Percentiles rank a stretch among this genome's conserved stretches.
These are phyloP conservation scores for Trypanosoma mega DNA, from an alignment of 208 protist genomes.

Conservation along the genomic window DNA sequence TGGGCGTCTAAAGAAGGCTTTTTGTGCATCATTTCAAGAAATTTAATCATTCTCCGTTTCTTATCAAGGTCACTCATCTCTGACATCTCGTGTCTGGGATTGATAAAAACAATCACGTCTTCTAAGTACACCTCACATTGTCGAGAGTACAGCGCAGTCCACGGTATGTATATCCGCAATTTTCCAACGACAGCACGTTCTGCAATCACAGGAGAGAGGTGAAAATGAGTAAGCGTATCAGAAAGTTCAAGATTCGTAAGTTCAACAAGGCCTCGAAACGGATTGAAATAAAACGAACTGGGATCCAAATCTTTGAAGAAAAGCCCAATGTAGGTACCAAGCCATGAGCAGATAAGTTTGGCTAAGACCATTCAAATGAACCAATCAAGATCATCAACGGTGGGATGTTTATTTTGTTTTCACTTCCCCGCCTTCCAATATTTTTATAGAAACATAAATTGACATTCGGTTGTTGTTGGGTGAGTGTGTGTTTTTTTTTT, in stretches of 20 bases:
- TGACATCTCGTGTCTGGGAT: no score
- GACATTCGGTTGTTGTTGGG: no score
- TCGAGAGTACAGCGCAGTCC: conserved; percentile 53
- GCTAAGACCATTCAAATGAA: conserved; percentile 55
- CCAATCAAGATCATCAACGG: neutral
- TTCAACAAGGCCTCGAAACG: conserved; percentile 58
- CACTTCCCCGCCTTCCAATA: no score
- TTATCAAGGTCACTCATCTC: conserved; percentile 7
- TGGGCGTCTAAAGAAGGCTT: neutral
- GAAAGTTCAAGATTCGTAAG: conserved; percentile 59
- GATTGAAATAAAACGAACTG: conserved; percentile 52
- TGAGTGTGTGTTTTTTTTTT: conserved; percentile 3
- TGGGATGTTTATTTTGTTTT: conserved; percentile 1
- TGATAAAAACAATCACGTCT: conserved; percentile 41
- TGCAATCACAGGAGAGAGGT: conserved; percentile 33
- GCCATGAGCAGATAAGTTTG: conserved; percentile 44
- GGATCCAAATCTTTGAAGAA: conserved; percentile 61
- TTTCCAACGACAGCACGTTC: conserved; percentile 38
- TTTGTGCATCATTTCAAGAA: conserved; percentile 2
- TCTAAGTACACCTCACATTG: conserved; percentile 49
- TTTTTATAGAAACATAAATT: no score
- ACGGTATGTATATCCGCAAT: conserved; percentile 56
- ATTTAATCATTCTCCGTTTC: conserved; percentile 14
- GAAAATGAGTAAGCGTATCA: conserved; percentile 30
- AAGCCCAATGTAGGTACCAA: conserved; percentile 59